Base-by-base conservation (phyloP, 768 basidiomycete genomes). In the Suillus spraguei region DNA sequence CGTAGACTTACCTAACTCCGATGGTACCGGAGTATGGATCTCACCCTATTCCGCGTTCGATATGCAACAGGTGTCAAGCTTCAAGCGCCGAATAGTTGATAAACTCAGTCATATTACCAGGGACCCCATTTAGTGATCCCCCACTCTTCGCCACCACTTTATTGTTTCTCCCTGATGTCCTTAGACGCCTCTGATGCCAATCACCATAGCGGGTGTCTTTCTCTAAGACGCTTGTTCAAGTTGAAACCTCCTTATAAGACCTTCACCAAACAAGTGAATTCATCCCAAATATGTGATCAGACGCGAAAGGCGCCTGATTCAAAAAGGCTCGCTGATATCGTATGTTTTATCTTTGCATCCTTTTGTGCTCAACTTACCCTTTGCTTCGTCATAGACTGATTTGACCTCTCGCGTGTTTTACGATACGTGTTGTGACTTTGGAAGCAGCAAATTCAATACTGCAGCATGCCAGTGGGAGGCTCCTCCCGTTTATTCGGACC, bases 371-470 rank as follows among this genome's bases (percentile, higher is more conserved):
- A 67, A 22, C 67, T 60, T n/a, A 28, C n/a, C 7, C 28, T 0
- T 42, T 47, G 1, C 38, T 44, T 47, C 44, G 49, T 13, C 42
- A 8, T 33, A 60, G 33, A 62, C 59, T 63, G 73, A 53, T 41
- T 42, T 20, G 58, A 13, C 47, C 66, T 66, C 41, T 28, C 74
- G 74, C 42, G 62, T 72, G 52, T 78, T 72, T 32, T 81, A 77
- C 58, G 77, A 74, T 64, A 77, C 81, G 28, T 79, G 76, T 62
- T 82, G 82, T 64, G 78, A 82, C 69, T 84, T 81, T 68, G 78
- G 78, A 33, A 62, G 76, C 64, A 66, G 72, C 70, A 20, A 58
- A 67, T 32, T 67, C 69, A 39, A 61, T 67, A n/a, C 70, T 75
- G 42, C 72, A 73, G 71, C 72, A 72, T 66, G 24, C 63, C 54